These are phyloP conservation scores for Phytomonas sp. DNA, from an alignment of 208 protist genomes.

Conservation along the genomic window DNA sequence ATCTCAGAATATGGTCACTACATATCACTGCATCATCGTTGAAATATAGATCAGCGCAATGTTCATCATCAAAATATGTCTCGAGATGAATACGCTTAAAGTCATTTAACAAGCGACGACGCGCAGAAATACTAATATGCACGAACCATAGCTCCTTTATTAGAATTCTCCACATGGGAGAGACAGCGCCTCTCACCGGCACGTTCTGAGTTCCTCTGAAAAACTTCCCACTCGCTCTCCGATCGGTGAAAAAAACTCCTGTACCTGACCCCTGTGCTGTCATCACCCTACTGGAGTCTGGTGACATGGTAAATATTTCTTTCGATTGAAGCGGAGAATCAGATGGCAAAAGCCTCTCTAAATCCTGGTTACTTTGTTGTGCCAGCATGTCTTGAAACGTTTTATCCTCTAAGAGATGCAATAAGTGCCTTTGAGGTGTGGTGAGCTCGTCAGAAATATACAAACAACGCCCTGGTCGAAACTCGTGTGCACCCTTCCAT, in stretches of 20 bases:
- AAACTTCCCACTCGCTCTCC: background rate
- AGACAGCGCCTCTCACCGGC: background rate
- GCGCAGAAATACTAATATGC: background rate
- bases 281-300: background rate
- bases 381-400: background rate
- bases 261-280: background rate
- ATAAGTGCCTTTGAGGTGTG: background rate
- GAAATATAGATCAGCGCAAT: background rate
- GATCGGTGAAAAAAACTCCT: background rate
- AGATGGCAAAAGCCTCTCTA: background rate
- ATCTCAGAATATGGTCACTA: background rate
- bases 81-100: background rate
- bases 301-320: background rate
- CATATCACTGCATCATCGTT: background rate
- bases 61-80: background rate
- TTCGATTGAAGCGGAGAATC: background rate
- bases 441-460: background rate
- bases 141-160: background rate
- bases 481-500: background rate
- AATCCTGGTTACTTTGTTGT: background rate
- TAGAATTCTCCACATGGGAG: background rate
- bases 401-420: background rate
- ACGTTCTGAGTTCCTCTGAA: background rate
- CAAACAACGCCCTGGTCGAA: background rate
- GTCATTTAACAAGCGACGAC: background rate